Evolutionary conservation across 2,329 filamentous ascomycete species (phyloP), one percentile per base, ranked within the genome.

Genomic region (Penicillium paneum): DNA sequence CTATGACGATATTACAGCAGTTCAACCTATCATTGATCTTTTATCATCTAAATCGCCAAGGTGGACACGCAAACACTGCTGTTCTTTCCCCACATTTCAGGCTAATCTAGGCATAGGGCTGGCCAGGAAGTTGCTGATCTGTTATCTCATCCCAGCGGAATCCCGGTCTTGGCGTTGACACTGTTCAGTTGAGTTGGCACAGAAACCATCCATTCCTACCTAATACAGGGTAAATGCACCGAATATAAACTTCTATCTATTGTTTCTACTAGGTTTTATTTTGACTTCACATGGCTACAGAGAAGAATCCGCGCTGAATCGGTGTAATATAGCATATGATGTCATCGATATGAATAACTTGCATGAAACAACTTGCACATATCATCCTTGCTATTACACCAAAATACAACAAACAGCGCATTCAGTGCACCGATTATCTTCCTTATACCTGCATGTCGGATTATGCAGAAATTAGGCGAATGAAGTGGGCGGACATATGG

Each of bases 1-100:
- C 41, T 42, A 64, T 65, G 63, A 65, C 61, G 61, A 59, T 55
- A 47, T 19, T 50, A 43, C 43, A 39, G 40, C 24, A 40, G 24
- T 29, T 55, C 34, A 29, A 49, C 32, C 34, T 28, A 44, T 42
- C 36, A 36, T 43, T 32, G 36, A 43, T 55, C 36, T 55, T 55
- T 43, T 13, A 12, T 34, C 13, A 34, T 35, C 17, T 17, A 48
- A 32, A 49, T 49, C 28, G 11, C 13, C 28, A 15, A 13, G 6
- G 19, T 21, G 17, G 6, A 13, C 36, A 15, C 12, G 21, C 36
- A 21, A 8, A 39, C 1, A 3, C 13, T 26, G 8, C 24, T 2
- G 11, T 21, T 15, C 8, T 26, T 56, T 38, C 60, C 51, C 51
- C 60, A 60, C 53, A 48, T 52, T 42, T 21, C 19, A 19, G 39